These are phyloP conservation scores for Pterulicium gracile DNA, from an alignment of 1,284 basidiomycete species.

Conservation along the genomic window DNA sequence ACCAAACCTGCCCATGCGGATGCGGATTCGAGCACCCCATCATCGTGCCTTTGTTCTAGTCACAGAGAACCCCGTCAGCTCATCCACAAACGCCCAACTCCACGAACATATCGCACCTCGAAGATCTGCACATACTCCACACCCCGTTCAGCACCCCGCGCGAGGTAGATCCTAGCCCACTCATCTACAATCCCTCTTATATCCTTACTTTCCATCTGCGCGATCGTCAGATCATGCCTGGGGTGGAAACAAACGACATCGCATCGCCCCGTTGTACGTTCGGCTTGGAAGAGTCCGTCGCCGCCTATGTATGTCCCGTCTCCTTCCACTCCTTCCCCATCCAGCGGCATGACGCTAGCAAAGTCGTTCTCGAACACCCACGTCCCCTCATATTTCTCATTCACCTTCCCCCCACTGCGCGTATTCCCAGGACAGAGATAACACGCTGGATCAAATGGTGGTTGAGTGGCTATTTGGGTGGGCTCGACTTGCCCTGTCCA, in stretches of 20 bases:
- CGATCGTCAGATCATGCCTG: slow-evolving; percentile 83
- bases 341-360: slow-evolving; percentile 68
- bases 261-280: slow-evolving; percentile 77
- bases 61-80: neutral
- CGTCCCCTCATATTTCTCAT: slow-evolving; percentile 62
- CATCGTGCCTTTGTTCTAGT: slow-evolving; percentile 86
- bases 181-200: slow-evolving; percentile 64
- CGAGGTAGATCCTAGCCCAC: slow-evolving; percentile 66
- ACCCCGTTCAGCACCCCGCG: slow-evolving; percentile 50
- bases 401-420: slow-evolving; percentile 67
- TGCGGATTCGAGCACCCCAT: slow-evolving; percentile 98
- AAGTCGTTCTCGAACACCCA: slow-evolving; percentile 82
- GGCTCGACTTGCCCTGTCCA: slow-evolving; percentile 81
- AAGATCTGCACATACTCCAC: slow-evolving; percentile 85
- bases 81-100: slow-evolving; percentile 3
- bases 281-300: slow-evolving; percentile 32
- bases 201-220: slow-evolving; percentile 53
- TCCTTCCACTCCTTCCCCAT: neutral
- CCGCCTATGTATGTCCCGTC: neutral
- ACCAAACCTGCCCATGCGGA: slow-evolving; percentile 92
- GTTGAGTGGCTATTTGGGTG: slow-evolving; percentile 41
- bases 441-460: slow-evolving; percentile 69
- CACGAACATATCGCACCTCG: slow-evolving; percentile 49
- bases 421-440: slow-evolving; percentile 88
- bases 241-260: slow-evolving; percentile 90